phyloP scores from a whole-genome alignment of 768 basidiomycete species.

The Lentinula guzmanii region DNA sequence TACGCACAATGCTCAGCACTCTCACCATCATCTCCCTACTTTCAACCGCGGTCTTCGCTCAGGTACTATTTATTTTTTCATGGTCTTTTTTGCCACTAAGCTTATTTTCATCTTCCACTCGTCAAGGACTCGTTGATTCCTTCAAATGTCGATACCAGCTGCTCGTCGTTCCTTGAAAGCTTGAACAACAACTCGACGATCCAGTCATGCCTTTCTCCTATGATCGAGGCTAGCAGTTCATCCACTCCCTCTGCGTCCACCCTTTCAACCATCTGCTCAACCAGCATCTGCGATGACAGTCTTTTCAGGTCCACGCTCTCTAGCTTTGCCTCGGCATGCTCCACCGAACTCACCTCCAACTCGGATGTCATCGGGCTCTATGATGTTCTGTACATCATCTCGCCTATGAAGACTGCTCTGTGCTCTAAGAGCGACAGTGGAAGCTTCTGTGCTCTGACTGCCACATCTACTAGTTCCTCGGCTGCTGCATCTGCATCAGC shows the following conservation, averaged over 20 bases:
- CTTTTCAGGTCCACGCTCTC: conserved; percentile 57
- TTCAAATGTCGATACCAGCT: conserved; percentile 48
- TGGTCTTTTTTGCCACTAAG: conserved; percentile 8
- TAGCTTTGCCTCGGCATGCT: conserved; percentile 67
- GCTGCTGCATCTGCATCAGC: conserved; percentile 9
- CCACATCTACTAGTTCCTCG: conserved; percentile 26
- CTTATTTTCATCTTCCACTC: conserved; percentile 12
- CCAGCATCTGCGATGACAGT: conserved; percentile 48
- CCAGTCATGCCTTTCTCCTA: conserved; percentile 51
- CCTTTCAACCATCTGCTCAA: conserved; percentile 52
- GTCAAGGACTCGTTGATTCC: conserved; percentile 55
- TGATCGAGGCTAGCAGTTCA: conserved; percentile 50
- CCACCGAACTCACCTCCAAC: conserved; percentile 60
- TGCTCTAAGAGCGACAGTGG: conserved; percentile 73
- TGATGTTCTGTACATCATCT: conserved; percentile 71
- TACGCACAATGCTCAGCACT: conserved; percentile 39
- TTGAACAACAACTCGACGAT: conserved; percentile 62
- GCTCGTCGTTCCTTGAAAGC: conserved; percentile 49
- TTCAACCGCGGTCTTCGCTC: conserved; percentile 44
- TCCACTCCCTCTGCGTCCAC: conserved; percentile 32
- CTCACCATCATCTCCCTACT: conserved; percentile 47
- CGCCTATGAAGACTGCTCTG: conserved; percentile 58
- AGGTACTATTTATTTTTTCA: conserved; percentile 25
- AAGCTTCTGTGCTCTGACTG: conserved; percentile 60
- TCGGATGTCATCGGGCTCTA: conserved; percentile 56